Percentiles rank a stretch among this genome's conserved stretches.
phyloP scores from a whole-genome alignment of 208 protist genomes.

The Wallacemonas sp. region DNA sequence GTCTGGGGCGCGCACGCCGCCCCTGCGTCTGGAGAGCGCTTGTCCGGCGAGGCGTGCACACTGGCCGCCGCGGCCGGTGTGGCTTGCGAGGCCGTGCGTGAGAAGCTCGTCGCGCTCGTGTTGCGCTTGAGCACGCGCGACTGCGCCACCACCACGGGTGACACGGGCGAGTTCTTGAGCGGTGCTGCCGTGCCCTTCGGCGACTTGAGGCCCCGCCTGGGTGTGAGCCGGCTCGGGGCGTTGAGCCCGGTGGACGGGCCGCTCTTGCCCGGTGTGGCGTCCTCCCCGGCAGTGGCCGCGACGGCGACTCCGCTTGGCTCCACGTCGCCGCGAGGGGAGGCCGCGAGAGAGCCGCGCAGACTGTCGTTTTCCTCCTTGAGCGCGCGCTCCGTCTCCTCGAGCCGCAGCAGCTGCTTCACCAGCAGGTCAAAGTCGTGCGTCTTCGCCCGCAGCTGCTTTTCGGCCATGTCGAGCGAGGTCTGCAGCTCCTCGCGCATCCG shows the following conservation, averaged over 20 bases:
- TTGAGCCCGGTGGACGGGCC: background rate
- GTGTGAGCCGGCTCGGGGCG: conserved; percentile 11
- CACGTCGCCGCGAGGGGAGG: background rate
- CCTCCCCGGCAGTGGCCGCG: background rate
- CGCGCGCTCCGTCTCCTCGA: conserved; percentile 49
- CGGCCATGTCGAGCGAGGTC: conserved; percentile 37
- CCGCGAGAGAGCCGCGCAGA: conserved; percentile 10
- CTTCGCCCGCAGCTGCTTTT: conserved; percentile 56
- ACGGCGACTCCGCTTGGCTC: background rate
- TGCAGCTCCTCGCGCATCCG: conserved; percentile 63
- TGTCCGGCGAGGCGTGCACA: conserved; percentile 2
- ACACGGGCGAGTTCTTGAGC: conserved; percentile 4
- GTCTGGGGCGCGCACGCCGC: no score
- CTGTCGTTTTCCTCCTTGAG: conserved; percentile 20
- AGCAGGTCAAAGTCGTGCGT: conserved; percentile 59
- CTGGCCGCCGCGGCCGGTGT: background rate
- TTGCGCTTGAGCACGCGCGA: conserved; percentile 27
- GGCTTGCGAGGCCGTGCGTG: conserved; percentile 23
- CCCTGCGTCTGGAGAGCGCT: no score
- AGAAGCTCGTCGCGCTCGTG: conserved; percentile 17
- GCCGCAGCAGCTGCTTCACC: conserved; percentile 45
- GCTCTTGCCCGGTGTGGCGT: background rate
- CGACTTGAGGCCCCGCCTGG: conserved; percentile 1
- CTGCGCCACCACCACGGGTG: conserved; percentile 18
- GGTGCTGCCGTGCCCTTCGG: background rate